Evolutionary conservation across 768 basidiomycete species (phyloP).

Genomic region (Clitopilus hobsonii): DNA sequence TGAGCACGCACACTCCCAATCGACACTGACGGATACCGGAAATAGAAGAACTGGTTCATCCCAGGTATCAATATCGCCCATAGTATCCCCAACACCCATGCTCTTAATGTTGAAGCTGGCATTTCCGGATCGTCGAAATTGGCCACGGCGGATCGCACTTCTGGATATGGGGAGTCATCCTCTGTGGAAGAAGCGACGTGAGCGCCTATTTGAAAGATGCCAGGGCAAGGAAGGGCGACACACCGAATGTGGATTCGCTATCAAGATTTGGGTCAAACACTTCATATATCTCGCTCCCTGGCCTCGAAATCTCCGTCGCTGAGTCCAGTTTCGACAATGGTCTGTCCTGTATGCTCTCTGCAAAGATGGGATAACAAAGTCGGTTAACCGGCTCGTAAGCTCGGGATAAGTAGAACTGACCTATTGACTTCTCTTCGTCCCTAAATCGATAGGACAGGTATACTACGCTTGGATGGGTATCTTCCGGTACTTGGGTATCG

Average conservation of each 20-base stretch:
- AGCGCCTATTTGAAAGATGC: neutral
- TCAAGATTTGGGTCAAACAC: constrained; percentile 34
- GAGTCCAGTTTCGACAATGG: constrained; percentile 3
- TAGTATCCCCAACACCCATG: constrained; percentile 52
- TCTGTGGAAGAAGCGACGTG: constrained; percentile 16
- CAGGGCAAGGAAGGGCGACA: neutral
- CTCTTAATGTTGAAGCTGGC: constrained; percentile 54
- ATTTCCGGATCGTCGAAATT: constrained; percentile 68
- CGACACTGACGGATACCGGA: constrained; percentile 62
- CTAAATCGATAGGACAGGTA: constrained; percentile 17
- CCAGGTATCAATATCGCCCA: constrained; percentile 64
- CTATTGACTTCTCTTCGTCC: constrained; percentile 29
- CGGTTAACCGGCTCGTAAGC: neutral
- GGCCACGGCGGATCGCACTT: constrained; percentile 73
- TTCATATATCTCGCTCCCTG: constrained; percentile 22
- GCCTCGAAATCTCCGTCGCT: neutral
- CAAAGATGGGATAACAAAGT: neutral
- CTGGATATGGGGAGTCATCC: constrained; percentile 84
- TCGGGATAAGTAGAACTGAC: constrained; percentile 9
- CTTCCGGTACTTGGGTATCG: constrained; percentile 24
- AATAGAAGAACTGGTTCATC: constrained; percentile 76
- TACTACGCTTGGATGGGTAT: constrained; percentile 13
- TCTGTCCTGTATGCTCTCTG: constrained; percentile 16
- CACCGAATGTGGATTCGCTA: constrained; percentile 19
- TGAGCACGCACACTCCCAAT: constrained; percentile 47